A percentile compares a stretch with the other conserved stretches of the same genome.
Evolutionary conservation across 2,329 filamentous ascomycete species (phyloP).

Genomic region (Thelonectria blattea): DNA sequence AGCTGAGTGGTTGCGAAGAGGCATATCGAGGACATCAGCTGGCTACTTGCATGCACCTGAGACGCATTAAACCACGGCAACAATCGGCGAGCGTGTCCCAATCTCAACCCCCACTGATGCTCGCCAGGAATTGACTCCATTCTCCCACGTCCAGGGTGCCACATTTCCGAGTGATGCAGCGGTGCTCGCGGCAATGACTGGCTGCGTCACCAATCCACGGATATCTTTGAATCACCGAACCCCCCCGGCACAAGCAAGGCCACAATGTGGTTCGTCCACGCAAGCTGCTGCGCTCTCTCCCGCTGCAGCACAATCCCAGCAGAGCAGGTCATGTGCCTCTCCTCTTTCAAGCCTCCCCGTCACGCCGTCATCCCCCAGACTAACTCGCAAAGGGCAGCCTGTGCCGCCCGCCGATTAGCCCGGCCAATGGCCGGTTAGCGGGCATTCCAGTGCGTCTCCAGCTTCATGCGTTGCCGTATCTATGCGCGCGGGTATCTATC

Average conservation of each 20-base stretch:
- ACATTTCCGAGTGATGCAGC: neutral
- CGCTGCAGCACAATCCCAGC: conserved; percentile 11
- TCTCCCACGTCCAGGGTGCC: conserved; percentile 16
- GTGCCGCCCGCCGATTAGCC: conserved; percentile 1
- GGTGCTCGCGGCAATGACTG: conserved; percentile 20
- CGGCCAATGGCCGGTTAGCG: conserved; percentile 3
- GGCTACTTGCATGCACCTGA: conserved; percentile 19
- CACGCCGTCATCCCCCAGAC: conserved; percentile 14
- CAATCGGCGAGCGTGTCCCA: neutral
- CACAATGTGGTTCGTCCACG: conserved; percentile 27
- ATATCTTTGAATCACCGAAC: neutral
- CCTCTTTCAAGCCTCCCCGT: neutral
- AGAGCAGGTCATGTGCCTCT: conserved; percentile 15
- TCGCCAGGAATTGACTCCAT: conserved; percentile 3
- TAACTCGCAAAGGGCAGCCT: conserved; percentile 5
- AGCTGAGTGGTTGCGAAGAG: conserved; percentile 5
- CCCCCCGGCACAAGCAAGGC: neutral
- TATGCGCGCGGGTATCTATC: conserved; percentile 22
- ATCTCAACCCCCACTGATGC: conserved; percentile 17
- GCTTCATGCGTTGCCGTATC: conserved; percentile 23
- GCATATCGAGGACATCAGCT: conserved; percentile 17
- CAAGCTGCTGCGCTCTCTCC: neutral
- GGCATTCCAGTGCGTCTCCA: neutral
- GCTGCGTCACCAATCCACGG: conserved; percentile 14
- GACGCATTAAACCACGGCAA: conserved; percentile 1